phyloP scores from a whole-genome alignment of 2,329 filamentous ascomycete species.

The Fonsecaea pugnacius region DNA sequence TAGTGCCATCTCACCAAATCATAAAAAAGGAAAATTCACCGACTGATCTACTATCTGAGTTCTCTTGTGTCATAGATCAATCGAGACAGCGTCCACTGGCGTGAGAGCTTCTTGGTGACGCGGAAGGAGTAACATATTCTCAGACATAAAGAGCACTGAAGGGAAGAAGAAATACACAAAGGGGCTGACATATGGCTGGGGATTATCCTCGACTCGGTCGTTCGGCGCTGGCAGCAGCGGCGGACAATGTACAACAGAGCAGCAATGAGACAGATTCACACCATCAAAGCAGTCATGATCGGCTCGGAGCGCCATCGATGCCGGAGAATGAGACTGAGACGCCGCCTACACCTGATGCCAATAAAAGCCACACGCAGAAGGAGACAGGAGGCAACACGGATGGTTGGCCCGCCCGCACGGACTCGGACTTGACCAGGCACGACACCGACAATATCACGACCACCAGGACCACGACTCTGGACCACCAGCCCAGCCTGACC shows the following conservation, averaged over 20 bases:
- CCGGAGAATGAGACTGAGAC: neutral
- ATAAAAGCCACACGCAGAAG: neutral
- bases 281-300: neutral
- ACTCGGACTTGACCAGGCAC: neutral
- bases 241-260: neutral
- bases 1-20: slow-evolving; percentile 1
- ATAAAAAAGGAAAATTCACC: neutral
- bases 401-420: neutral
- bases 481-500: slow-evolving; percentile 5
- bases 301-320: neutral
- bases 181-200: neutral
- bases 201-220: neutral
- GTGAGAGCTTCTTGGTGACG: too few relatives aligned
- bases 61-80: neutral
- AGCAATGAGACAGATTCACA: neutral
- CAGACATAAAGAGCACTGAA: neutral
- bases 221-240: neutral
- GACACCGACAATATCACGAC: neutral
- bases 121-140: neutral
- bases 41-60: neutral
- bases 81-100: neutral
- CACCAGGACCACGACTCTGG: neutral
- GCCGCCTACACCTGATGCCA: neutral
- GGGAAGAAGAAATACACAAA: neutral
- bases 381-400: neutral